These are phyloP conservation scores for Schizochytrium sp. DNA, from an alignment of 108 stramenopile species.

Conservation along the genomic window DNA sequence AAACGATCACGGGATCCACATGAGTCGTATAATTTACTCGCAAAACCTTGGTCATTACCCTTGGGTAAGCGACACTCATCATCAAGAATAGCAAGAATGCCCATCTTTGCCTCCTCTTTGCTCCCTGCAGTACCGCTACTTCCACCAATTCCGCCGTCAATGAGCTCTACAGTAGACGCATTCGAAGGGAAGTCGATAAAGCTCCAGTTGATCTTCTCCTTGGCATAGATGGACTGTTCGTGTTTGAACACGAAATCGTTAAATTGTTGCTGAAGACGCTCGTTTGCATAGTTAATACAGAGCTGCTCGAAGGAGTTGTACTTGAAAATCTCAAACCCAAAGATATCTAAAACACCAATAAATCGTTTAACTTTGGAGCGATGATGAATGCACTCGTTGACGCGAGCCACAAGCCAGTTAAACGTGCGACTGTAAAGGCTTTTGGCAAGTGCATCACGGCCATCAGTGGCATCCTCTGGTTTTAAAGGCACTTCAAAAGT, in stretches of 20 bases:
- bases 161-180: constrained; percentile 93
- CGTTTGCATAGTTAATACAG: constrained; percentile 67
- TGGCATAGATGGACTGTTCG: constrained; percentile 75
- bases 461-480: constrained; percentile 86
- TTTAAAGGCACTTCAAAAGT: constrained; percentile 61
- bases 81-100: constrained; percentile 90
- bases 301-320: constrained; percentile 68
- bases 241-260: constrained; percentile 95
- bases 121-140: constrained; percentile 68
- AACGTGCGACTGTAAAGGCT: constrained; percentile 88
- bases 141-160: constrained; percentile 76
- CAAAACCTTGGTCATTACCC: constrained; percentile 90
- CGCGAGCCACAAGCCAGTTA: constrained; percentile 88
- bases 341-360: constrained; percentile 69
- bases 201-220: constrained; percentile 72
- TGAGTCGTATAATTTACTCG: constrained; percentile 85
- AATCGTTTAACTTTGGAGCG: constrained; percentile 72
- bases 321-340: constrained; percentile 73
- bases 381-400: constrained; percentile 81
- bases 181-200: constrained; percentile 94
- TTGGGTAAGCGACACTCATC: constrained; percentile 92
- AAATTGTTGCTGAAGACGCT: constrained; percentile 86
- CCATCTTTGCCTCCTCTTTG: constrained; percentile 86
- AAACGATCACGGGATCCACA: constrained; percentile 60
- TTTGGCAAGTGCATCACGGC: constrained; percentile 93